These are phyloP conservation scores for Fomitopsis pinicola DNA, from an alignment of 1,284 basidiomycete genomes.

Conservation along the genomic window DNA sequence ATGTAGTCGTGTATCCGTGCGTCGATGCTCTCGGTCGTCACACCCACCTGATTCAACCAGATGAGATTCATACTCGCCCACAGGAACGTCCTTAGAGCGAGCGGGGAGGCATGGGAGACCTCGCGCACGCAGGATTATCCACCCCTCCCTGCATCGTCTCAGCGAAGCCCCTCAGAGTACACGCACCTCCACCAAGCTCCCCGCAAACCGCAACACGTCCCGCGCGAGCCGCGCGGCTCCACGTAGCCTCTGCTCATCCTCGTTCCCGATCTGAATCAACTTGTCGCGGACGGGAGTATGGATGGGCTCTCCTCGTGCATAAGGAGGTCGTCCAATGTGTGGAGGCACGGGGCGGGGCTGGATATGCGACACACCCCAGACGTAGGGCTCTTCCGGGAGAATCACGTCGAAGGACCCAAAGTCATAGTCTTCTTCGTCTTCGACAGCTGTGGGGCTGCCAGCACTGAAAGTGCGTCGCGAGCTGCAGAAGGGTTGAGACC, in stretches of 20 bases:
- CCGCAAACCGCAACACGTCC: slow-evolving; percentile 55
- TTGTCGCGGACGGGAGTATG: slow-evolving; percentile 25
- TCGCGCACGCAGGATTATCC: neutral
- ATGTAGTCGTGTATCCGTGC: slow-evolving; percentile 68
- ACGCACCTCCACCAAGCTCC: slow-evolving; percentile 50
- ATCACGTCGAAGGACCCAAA: slow-evolving; percentile 57
- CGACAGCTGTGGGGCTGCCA: neutral
- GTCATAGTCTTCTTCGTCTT: slow-evolving; percentile 4
- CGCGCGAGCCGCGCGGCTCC: slow-evolving; percentile 59
- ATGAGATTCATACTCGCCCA: neutral
- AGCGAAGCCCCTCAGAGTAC: slow-evolving; percentile 14
- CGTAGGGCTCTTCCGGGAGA: slow-evolving; percentile 60
- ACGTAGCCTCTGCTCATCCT: slow-evolving; percentile 55
- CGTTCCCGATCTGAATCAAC: slow-evolving; percentile 50
- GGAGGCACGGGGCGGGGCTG: slow-evolving; percentile 53
- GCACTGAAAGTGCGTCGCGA: neutral
- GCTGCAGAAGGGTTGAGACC: neutral
- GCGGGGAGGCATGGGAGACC: neutral
- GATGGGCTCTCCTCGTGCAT: slow-evolving; percentile 38
- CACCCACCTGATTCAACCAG: slow-evolving; percentile 48
- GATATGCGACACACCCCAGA: slow-evolving; percentile 64
- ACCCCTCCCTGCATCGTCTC: neutral
- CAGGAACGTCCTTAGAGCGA: neutral
- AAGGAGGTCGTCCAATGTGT: slow-evolving; percentile 56
- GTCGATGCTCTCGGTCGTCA: slow-evolving; percentile 76